A percentile compares a stretch with the other conserved stretches of the same genome.
phyloP scores from a whole-genome alignment of 306 rosid genomes.

The Spatholobus suberectus region DNA sequence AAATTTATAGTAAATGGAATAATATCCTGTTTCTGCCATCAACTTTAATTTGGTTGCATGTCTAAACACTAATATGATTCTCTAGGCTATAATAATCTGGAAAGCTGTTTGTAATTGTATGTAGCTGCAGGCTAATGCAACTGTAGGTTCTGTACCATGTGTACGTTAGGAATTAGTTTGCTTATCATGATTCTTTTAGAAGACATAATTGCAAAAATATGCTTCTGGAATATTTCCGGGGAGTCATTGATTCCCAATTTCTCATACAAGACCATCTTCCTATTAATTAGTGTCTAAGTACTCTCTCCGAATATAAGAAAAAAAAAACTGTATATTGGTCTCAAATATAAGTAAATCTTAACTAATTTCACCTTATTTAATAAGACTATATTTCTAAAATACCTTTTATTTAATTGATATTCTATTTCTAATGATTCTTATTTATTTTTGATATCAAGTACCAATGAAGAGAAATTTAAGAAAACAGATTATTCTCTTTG shows the following conservation, averaged over 20 bases:
- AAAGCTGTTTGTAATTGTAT: background rate
- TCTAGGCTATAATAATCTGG: background rate
- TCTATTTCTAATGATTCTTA: too few species aligned
- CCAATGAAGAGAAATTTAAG: too few species aligned
- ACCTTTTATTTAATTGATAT: too few species aligned
- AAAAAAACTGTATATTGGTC: too few species aligned
- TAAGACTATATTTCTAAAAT: too few species aligned
- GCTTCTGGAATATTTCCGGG: background rate
- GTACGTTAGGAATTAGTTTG: background rate
- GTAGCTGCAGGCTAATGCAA: background rate
- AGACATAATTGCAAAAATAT: background rate
- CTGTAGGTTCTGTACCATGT: too few species aligned
- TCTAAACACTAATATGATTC: background rate
- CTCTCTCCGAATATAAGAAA: too few species aligned
- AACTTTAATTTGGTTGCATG: background rate
- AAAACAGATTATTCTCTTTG: too few species aligned
- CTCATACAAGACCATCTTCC: background rate
- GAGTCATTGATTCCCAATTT: background rate
- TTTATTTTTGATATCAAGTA: too few species aligned
- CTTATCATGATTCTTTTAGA: background rate
- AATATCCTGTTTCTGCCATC: background rate
- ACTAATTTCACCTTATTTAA: too few species aligned
- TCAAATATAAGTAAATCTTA: too few species aligned
- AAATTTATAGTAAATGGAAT: background rate
- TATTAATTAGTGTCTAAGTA: background rate